phyloP scores from a whole-genome alignment of 2,329 filamentous ascomycete genomes.

The Colletotrichum truncatum region DNA sequence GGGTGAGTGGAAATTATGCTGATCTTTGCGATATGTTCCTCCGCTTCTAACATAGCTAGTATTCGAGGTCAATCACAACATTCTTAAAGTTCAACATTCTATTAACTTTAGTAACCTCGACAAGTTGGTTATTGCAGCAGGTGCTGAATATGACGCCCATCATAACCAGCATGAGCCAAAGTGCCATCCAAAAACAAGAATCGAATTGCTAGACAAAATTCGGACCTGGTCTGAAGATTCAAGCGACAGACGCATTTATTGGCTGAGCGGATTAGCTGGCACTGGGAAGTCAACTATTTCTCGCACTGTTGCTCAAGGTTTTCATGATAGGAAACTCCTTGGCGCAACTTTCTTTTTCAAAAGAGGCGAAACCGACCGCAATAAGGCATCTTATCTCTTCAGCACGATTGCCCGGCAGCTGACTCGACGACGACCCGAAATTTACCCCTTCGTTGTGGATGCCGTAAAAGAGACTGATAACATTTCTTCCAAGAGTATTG shows the following conservation, averaged over 20 bases:
- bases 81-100: too few relatives aligned
- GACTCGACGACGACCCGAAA: fast-evolving
- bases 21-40: too few relatives aligned
- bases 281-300: constrained; percentile 47
- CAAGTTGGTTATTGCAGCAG: constrained; percentile 9
- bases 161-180: constrained; percentile 37
- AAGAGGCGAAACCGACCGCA: not conserved
- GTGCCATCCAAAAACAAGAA: constrained; percentile 38
- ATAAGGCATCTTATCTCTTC: not conserved
- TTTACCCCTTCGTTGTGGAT: not conserved
- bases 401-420: not conserved
- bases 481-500: not conserved
- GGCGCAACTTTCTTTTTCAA: constrained; percentile 36
- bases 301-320: constrained; percentile 37
- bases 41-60: not conserved
- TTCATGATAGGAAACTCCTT: constrained; percentile 7
- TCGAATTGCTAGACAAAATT: constrained; percentile 37
- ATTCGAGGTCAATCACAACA: not conserved
- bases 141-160: constrained; percentile 39
- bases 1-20: not conserved
- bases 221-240: constrained; percentile 34
- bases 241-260: constrained; percentile 37
- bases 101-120: too few relatives aligned
- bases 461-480: not conserved
- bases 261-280: constrained; percentile 45